A percentile compares a stretch with the other conserved stretches of the same genome.
phyloP scores from a whole-genome alignment of 164 flowering plant species.

The Nymphaea thermarum region DNA sequence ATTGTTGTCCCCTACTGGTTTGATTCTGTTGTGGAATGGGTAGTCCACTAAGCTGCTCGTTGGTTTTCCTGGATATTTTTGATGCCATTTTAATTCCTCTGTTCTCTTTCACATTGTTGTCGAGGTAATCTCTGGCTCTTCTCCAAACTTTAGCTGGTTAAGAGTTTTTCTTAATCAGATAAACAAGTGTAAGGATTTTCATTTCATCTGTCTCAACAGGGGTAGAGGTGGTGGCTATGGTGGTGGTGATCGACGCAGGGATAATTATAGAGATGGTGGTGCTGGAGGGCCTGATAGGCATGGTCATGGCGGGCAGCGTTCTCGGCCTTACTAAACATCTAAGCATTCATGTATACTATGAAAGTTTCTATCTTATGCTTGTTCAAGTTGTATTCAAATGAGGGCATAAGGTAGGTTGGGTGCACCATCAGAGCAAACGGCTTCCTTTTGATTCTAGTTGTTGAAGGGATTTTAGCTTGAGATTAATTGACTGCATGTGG shows the following conservation, averaged over 20 bases:
- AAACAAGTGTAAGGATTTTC: not conserved
- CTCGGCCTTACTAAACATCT: slow-evolving; percentile 65
- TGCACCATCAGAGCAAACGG: slow-evolving; percentile 14
- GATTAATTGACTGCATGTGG: slow-evolving; percentile 50
- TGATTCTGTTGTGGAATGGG: too few species aligned
- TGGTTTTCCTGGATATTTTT: not conserved
- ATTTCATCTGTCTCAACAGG: slow-evolving; percentile 19
- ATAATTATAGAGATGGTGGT: slow-evolving; percentile 70
- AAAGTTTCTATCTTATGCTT: slow-evolving; percentile 19
- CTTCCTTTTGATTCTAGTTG: slow-evolving; percentile 16
- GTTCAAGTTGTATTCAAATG: slow-evolving; percentile 16
- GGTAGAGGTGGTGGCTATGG: slow-evolving; percentile 79
- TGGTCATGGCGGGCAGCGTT: slow-evolving; percentile 71
- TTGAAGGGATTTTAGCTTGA: slow-evolving; percentile 16
- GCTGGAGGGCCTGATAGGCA: slow-evolving; percentile 89
- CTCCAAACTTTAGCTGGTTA: not conserved
- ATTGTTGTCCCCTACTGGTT: too few species aligned
- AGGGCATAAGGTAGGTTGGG: slow-evolving; percentile 35
- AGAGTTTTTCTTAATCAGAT: not conserved
- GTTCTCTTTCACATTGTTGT: not conserved
- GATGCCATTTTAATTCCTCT: not conserved
- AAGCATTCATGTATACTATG: slow-evolving; percentile 21
- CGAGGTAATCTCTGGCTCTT: not conserved
- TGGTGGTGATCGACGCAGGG: slow-evolving; percentile 85
- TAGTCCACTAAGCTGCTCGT: too few species aligned